phyloP scores from a whole-genome alignment of 1,284 basidiomycete species.

The Sanghuangporus baumii region DNA sequence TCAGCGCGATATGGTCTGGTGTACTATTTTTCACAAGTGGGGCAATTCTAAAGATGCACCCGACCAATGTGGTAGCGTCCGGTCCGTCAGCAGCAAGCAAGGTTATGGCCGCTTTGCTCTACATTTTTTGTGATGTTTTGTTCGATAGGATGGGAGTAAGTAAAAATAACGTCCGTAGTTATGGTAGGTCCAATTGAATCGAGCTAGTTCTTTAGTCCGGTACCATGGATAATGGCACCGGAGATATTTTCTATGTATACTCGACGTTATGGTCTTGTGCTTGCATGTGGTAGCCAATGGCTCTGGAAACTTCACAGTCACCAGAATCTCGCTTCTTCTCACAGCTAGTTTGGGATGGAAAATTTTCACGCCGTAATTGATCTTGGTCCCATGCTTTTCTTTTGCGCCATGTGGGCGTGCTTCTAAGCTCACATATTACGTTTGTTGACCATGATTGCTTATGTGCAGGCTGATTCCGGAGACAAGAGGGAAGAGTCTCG shows the following conservation, averaged over 20 bases:
- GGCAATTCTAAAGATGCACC: slow-evolving; percentile 71
- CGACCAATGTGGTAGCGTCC: slow-evolving; percentile 45
- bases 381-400: slow-evolving; percentile 42
- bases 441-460: background rate
- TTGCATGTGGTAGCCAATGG: slow-evolving; percentile 73
- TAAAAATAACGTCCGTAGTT: slow-evolving; percentile 36
- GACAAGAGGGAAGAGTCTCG: slow-evolving; percentile 61
- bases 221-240: slow-evolving; percentile 27
- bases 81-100: slow-evolving; percentile 46
- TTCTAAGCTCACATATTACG: background rate
- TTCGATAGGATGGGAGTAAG: slow-evolving; percentile 53
- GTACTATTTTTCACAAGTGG: slow-evolving; percentile 54
- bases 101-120: slow-evolving; percentile 72
- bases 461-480: slow-evolving; percentile 55
- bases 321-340: slow-evolving; percentile 65
- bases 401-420: slow-evolving; percentile 33
- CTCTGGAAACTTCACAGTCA: slow-evolving; percentile 76
- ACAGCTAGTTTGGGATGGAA: slow-evolving; percentile 56
- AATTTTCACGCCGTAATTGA: slow-evolving; percentile 64
- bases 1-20: slow-evolving; percentile 60
- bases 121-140: slow-evolving; percentile 74
- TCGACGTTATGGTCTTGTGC: slow-evolving; percentile 70
- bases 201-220: background rate
- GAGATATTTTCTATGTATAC: slow-evolving; percentile 84
- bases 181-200: slow-evolving; percentile 39